A percentile compares a stretch with the other conserved stretches of the same genome.
phyloP scores from a whole-genome alignment of 305 asterid species.

The Nicotiana rustica region DNA sequence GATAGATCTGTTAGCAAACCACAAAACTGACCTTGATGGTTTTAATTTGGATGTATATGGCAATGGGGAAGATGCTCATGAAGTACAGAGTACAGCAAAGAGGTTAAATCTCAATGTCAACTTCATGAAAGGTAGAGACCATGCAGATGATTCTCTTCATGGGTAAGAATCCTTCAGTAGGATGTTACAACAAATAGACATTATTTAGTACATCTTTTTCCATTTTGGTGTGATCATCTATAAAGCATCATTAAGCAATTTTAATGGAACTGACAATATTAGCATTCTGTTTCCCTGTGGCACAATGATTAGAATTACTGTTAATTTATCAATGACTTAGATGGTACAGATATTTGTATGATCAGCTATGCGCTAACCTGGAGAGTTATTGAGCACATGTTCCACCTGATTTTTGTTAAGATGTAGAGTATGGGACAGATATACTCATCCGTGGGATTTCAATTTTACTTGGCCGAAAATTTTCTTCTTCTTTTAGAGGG shows the following conservation, averaged over 20 bases:
- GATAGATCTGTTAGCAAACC: conserved; percentile 85
- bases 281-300: background rate
- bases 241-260: background rate
- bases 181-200: background rate
- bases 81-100: conserved; percentile 87
- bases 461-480: background rate
- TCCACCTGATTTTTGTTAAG: background rate
- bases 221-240: conserved; percentile 13
- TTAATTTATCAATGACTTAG: background rate
- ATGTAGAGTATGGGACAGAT: background rate
- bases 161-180: conserved; percentile 58
- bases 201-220: background rate
- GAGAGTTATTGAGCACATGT: background rate
- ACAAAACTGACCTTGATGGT: conserved; percentile 76
- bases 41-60: conserved; percentile 96
- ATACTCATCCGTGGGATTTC: background rate
- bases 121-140: conserved; percentile 98
- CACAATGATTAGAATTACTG: background rate
- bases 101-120: conserved; percentile 80
- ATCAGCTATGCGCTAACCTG: conserved; percentile 13
- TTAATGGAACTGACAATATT: background rate
- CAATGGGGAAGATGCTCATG: conserved; percentile 96
- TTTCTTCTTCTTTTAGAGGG: background rate
- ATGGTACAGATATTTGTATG: background rate
- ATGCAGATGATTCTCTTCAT: conserved; percentile 91